phyloP scores from a whole-genome alignment of 169 alveolate species.

The Cryptosporidium parvum region DNA sequence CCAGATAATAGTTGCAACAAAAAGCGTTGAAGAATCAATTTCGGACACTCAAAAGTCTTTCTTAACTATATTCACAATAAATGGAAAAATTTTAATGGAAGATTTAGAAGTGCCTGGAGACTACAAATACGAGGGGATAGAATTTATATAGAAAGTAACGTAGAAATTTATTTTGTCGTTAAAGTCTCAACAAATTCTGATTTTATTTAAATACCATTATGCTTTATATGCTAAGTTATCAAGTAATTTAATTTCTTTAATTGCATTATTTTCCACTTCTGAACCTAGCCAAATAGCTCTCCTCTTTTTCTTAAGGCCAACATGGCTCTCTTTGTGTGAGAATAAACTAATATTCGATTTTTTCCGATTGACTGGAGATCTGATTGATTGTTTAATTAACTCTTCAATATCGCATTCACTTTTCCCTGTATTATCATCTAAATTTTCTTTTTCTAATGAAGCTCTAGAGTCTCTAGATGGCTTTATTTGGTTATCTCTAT shows the following conservation, averaged over 20 bases:
- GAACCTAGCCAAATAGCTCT: constrained; percentile 65
- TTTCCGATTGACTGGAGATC: background rate
- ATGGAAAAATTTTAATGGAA: constrained; percentile 34
- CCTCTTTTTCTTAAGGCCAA: constrained; percentile 14
- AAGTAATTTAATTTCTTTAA: background rate
- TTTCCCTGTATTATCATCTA: background rate
- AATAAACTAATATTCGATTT: background rate
- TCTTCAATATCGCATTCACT: constrained; percentile 28
- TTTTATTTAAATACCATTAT: background rate
- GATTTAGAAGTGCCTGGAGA: constrained; percentile 59
- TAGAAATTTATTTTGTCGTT: background rate
- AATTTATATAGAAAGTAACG: constrained; percentile 13
- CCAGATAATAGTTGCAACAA: constrained; percentile 66
- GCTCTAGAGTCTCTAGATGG: background rate
- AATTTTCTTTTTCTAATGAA: background rate
- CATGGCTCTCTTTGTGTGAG: background rate
- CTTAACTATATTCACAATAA: constrained; percentile 47
- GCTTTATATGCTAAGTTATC: constrained; percentile 28
- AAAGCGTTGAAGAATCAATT: constrained; percentile 53
- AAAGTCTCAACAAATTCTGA: background rate
- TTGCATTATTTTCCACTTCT: background rate
- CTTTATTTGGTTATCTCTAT: background rate
- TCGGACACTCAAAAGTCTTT: constrained; percentile 29
- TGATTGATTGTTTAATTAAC: constrained; percentile 34
- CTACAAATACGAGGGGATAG: constrained; percentile 62